Base-by-base conservation (phyloP, 306 rosid genomes). In the Cicer cuneatum region DNA sequence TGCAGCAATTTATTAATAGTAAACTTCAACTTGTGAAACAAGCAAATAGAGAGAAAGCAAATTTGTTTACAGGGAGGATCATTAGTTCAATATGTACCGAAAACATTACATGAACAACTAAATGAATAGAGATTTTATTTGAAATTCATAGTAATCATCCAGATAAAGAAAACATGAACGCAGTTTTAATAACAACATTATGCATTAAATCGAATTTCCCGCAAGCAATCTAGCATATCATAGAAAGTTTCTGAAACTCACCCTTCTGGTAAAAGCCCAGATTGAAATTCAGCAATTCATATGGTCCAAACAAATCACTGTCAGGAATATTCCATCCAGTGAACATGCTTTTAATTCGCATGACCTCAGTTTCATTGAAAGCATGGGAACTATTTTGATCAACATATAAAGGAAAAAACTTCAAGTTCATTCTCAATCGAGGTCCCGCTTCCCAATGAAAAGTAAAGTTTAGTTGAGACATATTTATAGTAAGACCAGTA, bases 221-320 rank as follows among this genome's bases (percentile, higher is more conserved):
- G 15, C 57, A 65, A 72, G 14, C 24, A 40, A 13, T 54, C 35
- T 40, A 33, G 45, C 54, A 80, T 52, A 85, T 71, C 62, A 66
- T 51, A 71, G 16, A 56, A 78, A 81, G 84, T 13, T 85, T 69
- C 13, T 0, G 75, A 85, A 75, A 87, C 97, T 67, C 19, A 95
- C 99, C 87, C 2, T 78, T 66, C 11, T 18, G 60, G 71, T 95
- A 95, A 67, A 80, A 68, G 39, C 45, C 90, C 61, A 80, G 83
- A 66, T 52, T 21, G 79, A 90, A 80, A 56, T 39, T 7, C 37
- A 86, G 2, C 53, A 92, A 86, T 84, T 95, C 99, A 75, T 89
- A 92, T 37, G 99, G 99, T 37, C 99, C 99, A 79, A 90, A 95
- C 16, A 82, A 1, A 1, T 69, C 88, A 24, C 61, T 70, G 38